Conservation (phyloP, 306 rosid species). For the Rubus parviflorus region DNA sequence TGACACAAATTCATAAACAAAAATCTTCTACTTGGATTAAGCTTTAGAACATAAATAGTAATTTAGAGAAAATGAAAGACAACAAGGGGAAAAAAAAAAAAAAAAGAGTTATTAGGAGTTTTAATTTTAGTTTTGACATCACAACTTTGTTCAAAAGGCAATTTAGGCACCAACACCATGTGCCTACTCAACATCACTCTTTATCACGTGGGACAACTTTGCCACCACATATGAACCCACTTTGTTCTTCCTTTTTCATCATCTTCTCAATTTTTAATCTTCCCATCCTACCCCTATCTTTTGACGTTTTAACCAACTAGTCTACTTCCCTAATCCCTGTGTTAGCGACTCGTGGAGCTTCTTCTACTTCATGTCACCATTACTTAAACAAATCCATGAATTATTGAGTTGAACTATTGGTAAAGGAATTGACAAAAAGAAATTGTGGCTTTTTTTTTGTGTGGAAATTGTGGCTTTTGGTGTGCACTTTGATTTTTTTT, state of each 20-base stretch:
- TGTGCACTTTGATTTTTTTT: neutral
- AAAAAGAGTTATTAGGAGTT: neutral
- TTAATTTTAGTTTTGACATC: constrained; percentile 7
- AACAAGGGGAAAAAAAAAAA: neutral
- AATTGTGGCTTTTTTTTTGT: neutral
- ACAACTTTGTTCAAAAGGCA: neutral
- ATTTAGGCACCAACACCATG: constrained; percentile 42
- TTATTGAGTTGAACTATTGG: neutral
- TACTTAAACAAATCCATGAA: neutral
- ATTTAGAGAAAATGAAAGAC: neutral
- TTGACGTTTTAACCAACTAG: neutral
- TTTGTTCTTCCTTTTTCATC: constrained; percentile 32
- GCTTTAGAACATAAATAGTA: neutral
- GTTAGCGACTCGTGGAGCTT: neutral
- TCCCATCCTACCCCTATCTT: constrained; percentile 11
- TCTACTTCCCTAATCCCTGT: neutral
- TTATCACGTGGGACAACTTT: constrained; percentile 62
- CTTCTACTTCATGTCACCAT: neutral
- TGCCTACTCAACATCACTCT: constrained; percentile 50
- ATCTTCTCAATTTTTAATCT: constrained; percentile 23
- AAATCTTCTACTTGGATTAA: neutral
- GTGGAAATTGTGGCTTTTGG: neutral
- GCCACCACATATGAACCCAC: constrained; percentile 55
- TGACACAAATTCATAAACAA: neutral
- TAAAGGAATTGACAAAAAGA: neutral